Evolutionary conservation across 345 rosid genomes (phyloP).

Genomic region (Cardamine occulta): DNA sequence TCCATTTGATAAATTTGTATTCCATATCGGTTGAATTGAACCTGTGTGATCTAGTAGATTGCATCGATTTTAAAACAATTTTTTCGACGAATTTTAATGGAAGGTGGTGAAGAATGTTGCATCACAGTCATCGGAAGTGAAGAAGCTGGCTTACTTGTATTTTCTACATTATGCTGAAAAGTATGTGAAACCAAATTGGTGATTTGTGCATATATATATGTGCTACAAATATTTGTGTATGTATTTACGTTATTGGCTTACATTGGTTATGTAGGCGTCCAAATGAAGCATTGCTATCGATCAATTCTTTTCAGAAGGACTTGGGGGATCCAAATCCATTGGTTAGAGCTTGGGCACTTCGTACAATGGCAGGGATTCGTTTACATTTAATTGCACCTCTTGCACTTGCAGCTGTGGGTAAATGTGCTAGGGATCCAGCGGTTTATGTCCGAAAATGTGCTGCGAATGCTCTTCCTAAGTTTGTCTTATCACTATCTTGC

Average conservation of each 20-base stretch:
- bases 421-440: slow-evolving; percentile 92
- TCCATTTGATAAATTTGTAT: background rate
- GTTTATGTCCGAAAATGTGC: slow-evolving; percentile 95
- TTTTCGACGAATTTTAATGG: slow-evolving; percentile 13
- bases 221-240: background rate
- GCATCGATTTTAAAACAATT: background rate
- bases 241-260: slow-evolving; percentile 10
- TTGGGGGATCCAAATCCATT: slow-evolving; percentile 94
- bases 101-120: slow-evolving; percentile 99
- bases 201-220: background rate
- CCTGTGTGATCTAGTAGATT: background rate
- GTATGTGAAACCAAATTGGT: slow-evolving; percentile 48
- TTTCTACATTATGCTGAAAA: slow-evolving; percentile 93
- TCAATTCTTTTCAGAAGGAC: slow-evolving; percentile 93
- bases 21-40: background rate
- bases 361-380: slow-evolving; percentile 95
- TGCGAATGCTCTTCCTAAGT: slow-evolving; percentile 96
- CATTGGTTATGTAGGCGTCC: slow-evolving; percentile 69
- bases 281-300: slow-evolving; percentile 90
- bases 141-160: slow-evolving; percentile 95
- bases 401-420: slow-evolving; percentile 78
- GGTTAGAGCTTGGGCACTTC: slow-evolving; percentile 98
- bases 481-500: slow-evolving; percentile 18
- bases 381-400: slow-evolving; percentile 86
- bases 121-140: slow-evolving; percentile 89